phyloP scores from a whole-genome alignment of 2,329 filamentous ascomycete genomes.

The Furcasterigmium sp. region DNA sequence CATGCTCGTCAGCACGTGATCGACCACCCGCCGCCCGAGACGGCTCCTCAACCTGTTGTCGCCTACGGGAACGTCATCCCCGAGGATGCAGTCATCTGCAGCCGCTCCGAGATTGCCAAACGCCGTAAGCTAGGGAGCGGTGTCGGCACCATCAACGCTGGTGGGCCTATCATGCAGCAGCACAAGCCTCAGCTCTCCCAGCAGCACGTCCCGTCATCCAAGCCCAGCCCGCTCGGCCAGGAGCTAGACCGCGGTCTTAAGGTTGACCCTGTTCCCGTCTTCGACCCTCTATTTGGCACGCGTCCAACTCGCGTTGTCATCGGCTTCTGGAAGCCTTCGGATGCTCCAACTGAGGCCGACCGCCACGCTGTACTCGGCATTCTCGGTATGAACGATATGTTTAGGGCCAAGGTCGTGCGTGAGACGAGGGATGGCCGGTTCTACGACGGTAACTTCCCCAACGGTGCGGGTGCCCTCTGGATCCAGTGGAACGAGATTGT shows the following conservation, averaged over 20 bases:
- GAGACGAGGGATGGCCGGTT: conserved; percentile 56
- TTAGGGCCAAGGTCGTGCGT: conserved; percentile 56
- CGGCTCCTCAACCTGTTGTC: conserved; percentile 34
- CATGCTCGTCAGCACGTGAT: conserved; percentile 41
- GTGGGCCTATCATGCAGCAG: conserved; percentile 11
- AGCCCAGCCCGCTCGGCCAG: background rate
- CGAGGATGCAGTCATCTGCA: conserved; percentile 25
- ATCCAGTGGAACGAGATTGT: conserved; percentile 57
- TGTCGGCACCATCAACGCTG: conserved; percentile 26
- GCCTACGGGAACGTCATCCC: conserved; percentile 48
- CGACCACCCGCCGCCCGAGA: conserved; percentile 37
- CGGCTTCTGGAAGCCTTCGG: conserved; percentile 55
- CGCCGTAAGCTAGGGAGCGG: conserved; percentile 46
- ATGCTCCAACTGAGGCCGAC: conserved; percentile 37
- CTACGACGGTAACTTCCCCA: conserved; percentile 55
- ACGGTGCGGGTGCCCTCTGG: conserved; percentile 56
- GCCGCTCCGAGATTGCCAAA: conserved; percentile 26
- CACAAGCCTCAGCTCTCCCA: conserved; percentile 4
- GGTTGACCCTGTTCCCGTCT: conserved; percentile 6
- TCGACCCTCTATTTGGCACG: conserved; percentile 44
- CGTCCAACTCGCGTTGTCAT: conserved; percentile 53
- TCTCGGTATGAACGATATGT: conserved; percentile 58
- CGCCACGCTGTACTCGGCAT: conserved; percentile 61
- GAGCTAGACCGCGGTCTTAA: background rate
- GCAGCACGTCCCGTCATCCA: background rate